These are phyloP conservation scores for Pythium utonaiense DNA, from an alignment of 352 stramenopile genomes.

Conservation along the genomic window DNA sequence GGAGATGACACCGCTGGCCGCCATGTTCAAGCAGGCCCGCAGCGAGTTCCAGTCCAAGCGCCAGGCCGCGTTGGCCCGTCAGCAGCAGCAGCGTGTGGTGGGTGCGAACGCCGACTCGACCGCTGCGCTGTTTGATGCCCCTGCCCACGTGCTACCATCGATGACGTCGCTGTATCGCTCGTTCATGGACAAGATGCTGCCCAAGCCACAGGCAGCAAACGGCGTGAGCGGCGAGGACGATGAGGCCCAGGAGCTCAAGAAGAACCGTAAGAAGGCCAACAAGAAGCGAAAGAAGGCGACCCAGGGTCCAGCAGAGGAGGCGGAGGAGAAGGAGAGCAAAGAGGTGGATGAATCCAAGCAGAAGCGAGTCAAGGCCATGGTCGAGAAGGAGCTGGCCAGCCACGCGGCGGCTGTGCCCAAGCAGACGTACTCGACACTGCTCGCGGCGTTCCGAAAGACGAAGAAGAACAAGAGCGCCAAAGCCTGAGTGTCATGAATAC, in stretches of 20 bases:
- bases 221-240: slow-evolving; percentile 3
- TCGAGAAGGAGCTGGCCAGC: slow-evolving; percentile 66
- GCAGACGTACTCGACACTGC: slow-evolving; percentile 68
- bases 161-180: slow-evolving; percentile 81
- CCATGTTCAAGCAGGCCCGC: slow-evolving; percentile 27
- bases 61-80: slow-evolving; percentile 9
- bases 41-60: slow-evolving; percentile 20
- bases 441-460: slow-evolving; percentile 59
- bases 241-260: slow-evolving; percentile 45
- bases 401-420: slow-evolving; percentile 37
- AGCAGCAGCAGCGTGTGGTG: slow-evolving; percentile 14
- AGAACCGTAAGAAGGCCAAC: slow-evolving; percentile 46
- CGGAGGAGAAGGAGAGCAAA: slow-evolving; percentile 22
- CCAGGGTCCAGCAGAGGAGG: slow-evolving; percentile 8
- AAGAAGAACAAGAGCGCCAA: slow-evolving; percentile 27
- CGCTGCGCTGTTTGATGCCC: slow-evolving; percentile 69
- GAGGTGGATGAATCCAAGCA: slow-evolving; percentile 18
- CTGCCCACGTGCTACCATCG: slow-evolving; percentile 76
- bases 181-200: slow-evolving; percentile 87
- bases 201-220: slow-evolving; percentile 43
- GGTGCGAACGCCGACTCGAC: slow-evolving; percentile 18
- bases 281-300: slow-evolving; percentile 29
- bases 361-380: slow-evolving; percentile 60
- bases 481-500: slow-evolving; percentile 8
- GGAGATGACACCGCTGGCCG: slow-evolving; percentile 37